Percentiles rank a stretch among this genome's conserved stretches.
Evolutionary conservation across 371 early-diverging fungal genomes (phyloP).

Genomic region (Capillidium rhysosporum): DNA sequence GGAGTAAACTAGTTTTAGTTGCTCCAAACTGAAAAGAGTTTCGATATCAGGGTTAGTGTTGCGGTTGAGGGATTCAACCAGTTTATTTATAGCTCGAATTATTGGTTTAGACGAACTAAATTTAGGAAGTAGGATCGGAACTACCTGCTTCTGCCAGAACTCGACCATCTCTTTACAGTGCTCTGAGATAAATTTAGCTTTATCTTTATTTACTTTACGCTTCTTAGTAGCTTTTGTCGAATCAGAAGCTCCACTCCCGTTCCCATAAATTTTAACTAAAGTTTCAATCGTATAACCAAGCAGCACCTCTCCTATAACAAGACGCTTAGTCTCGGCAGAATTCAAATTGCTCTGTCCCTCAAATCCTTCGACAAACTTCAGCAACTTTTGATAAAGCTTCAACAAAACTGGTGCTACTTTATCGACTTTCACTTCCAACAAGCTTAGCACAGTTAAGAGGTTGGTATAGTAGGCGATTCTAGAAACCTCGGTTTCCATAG

Average conservation of each 20-base stretch:
- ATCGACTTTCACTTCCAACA: too few species aligned
- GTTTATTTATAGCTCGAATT: neutral
- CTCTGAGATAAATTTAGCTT: too few species aligned
- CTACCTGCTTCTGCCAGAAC: neutral
- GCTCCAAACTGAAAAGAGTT: neutral
- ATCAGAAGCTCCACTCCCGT: neutral
- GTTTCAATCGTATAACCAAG: neutral
- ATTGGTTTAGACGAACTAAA: neutral
- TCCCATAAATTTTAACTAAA: neutral
- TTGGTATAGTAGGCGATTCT: too few species aligned
- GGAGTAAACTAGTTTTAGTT: neutral
- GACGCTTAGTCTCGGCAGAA: too few species aligned
- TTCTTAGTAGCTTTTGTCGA: too few species aligned
- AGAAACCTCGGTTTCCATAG: too few species aligned
- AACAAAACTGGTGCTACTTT: too few species aligned
- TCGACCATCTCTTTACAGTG: neutral
- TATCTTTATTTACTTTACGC: too few species aligned
- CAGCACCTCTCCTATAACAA: neutral
- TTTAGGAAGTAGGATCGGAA: neutral
- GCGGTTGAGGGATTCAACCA: neutral
- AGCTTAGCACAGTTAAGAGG: too few species aligned
- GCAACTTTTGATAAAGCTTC: too few species aligned
- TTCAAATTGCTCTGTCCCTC: too few species aligned
- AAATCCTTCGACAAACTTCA: too few species aligned
- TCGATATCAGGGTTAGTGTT: neutral